Conservation (phyloP, 768 basidiomycete genomes). For the Leccinum longicurvipes region DNA sequence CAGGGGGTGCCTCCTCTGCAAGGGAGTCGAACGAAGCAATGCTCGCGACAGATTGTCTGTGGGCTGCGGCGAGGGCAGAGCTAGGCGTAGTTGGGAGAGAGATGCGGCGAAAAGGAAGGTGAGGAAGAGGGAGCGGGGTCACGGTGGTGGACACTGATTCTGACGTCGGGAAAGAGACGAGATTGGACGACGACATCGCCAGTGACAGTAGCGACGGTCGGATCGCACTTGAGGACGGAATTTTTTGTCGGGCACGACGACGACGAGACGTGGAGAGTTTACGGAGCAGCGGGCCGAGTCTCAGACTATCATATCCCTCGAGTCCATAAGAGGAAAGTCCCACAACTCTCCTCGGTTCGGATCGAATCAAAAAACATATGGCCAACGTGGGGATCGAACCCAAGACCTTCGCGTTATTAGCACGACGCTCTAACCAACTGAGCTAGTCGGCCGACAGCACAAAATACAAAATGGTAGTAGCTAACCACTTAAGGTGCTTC, state of each 20-base stretch:
- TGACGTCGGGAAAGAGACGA: conserved; percentile 34
- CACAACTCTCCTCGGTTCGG: background rate
- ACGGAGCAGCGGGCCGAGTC: conserved; percentile 18
- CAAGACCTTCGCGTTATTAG: conserved; percentile 78
- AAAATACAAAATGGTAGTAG: too few species aligned
- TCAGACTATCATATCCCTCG: conserved; percentile 21
- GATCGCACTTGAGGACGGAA: conserved; percentile 7
- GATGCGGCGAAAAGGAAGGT: conserved; percentile 63
- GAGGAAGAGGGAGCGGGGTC: conserved; percentile 39
- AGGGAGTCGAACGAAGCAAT: conserved; percentile 73
- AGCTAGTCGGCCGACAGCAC: conserved; percentile 93
- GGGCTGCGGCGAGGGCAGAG: conserved; percentile 29
- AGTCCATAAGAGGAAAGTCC: conserved; percentile 11
- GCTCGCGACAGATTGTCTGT: conserved; percentile 67
- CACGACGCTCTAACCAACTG: conserved; percentile 93
- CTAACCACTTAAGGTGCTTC: conserved; percentile 28
- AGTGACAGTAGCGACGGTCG: conserved; percentile 19
- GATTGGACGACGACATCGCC: conserved; percentile 3
- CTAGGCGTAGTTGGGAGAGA: conserved; percentile 55
- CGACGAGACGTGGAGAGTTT: background rate
- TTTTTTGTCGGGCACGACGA: background rate
- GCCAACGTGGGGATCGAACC: conserved; percentile 80
- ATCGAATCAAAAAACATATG: conserved; percentile 32
- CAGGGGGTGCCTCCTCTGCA: conserved; percentile 42
- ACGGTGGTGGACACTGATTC: conserved; percentile 20